A percentile compares a stretch with the other conserved stretches of the same genome.
phyloP scores from a whole-genome alignment of 768 basidiomycete genomes.

The Russula emetica region DNA sequence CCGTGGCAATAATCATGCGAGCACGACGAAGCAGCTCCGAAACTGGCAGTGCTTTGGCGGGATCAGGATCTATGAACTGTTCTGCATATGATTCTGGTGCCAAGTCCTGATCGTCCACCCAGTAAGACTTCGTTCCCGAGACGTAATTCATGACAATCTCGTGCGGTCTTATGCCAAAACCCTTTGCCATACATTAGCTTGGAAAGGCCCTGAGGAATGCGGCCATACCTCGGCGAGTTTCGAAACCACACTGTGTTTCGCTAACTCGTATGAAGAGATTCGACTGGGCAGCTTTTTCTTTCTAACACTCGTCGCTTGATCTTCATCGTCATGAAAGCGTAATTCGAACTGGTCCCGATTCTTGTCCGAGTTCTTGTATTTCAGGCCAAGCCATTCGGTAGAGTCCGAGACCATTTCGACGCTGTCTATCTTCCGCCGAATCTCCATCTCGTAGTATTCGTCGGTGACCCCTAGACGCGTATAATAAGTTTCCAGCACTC shows the following conservation, averaged over 20 bases:
- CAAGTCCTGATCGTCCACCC: conserved; percentile 77
- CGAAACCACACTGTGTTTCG: conserved; percentile 72
- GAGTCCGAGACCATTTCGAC: conserved; percentile 89
- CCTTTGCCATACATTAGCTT: conserved; percentile 41
- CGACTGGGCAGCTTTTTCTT: conserved; percentile 82
- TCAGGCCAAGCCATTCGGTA: conserved; percentile 85
- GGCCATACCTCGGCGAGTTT: conserved; percentile 72
- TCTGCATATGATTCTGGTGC: conserved; percentile 80
- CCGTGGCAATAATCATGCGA: conserved; percentile 80
- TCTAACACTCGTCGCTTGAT: conserved; percentile 44
- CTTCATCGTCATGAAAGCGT: conserved; percentile 69
- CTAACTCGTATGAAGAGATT: conserved; percentile 76
- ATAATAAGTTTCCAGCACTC: conserved; percentile 60
- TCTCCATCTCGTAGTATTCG: conserved; percentile 69
- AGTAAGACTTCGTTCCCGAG: conserved; percentile 53
- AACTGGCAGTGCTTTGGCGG: conserved; percentile 49
- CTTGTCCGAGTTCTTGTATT: conserved; percentile 72
- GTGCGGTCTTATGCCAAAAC: conserved; percentile 77
- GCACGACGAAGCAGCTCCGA: conserved; percentile 71
- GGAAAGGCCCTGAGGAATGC: conserved; percentile 9
- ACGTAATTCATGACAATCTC: conserved; percentile 85
- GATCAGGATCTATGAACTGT: conserved; percentile 73
- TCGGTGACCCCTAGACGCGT: conserved; percentile 63
- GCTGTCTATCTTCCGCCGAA: conserved; percentile 63
- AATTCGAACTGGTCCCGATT: conserved; percentile 49